Base-by-base conservation (phyloP, 2,329 filamentous ascomycete species). In the Alternaria tenuissima region DNA sequence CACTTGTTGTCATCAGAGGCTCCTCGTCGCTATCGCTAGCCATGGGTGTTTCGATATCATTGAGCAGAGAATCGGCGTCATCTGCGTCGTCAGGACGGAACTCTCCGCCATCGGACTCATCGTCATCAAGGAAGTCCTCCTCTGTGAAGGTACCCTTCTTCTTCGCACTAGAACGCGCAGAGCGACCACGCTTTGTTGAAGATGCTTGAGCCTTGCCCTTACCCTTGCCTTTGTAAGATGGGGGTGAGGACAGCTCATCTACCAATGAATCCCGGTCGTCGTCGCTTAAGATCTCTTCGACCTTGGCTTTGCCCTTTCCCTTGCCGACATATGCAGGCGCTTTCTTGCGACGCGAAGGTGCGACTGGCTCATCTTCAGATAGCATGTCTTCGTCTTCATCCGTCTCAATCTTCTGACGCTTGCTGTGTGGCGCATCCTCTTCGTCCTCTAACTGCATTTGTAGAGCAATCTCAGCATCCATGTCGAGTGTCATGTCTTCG, bases 401-500 rank as follows among this genome's bases (percentile, higher is more conserved):
- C 24, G 65, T 49, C 32, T 57, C 59, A 28, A 66, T 55, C 66
- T 78, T 80, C 42, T 63, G 76, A 62, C 79, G 80, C 68, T 82
- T 81, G 6, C 59, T 61, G 11, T 62, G 70, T 9, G 72, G 66
- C 11, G 76, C 74, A 55, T 85, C 85, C 64, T 72, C 65, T 48
- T 87, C 86, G 62, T 78, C 75, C 65, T 87, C 81, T 30, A 85
- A 79, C 68, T 90, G 88, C 52, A 91, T 78, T 42, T 79, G 78
- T 44, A 82, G 78, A 34, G 88, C 88, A 39, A 91, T 74, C 46
- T 83, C 80, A 12, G 83, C 85, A 72, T 86, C 84, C 22, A 79
- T 75, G 68, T 79, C 78, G 41, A 79, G 71, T 68, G 71, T 72
- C 16, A 69, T 62, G 8, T 59, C 61, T 12, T 78, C 75, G 11